Evolutionary conservation across 768 basidiomycete species (phyloP), one percentile per base, ranked within the genome.

Genomic region (Galerina marginata): DNA sequence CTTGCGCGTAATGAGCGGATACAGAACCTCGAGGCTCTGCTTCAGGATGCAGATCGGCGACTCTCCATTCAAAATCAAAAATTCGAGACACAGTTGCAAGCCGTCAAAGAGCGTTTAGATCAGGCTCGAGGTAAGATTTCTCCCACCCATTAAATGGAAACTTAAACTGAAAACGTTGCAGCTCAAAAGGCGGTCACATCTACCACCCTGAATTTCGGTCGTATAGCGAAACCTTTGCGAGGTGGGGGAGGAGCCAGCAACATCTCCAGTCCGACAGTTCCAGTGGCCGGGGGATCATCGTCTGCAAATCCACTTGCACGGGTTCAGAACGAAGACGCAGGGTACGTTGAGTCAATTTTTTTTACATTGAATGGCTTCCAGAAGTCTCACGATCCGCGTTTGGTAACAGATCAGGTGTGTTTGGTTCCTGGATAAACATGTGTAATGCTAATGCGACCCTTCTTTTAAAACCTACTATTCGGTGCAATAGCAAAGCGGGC

Each of bases 1-100:
- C 84, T 97, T 67, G 95, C 96, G 39, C 89, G 97, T 58, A 98
- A 98, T 71, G 97, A 99, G 75, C 90, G 97, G 67, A 99, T 99
- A 78, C 92, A 95, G 79, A 96, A 95, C 75, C 83, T 99, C 63
- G 97, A 99, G 75, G 87, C 90, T 3, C 78, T 97, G 39, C 82
- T 99, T 29, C 95, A 95, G 69, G 95, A 96, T 67, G 94, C 96
- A 45, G 95, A 99, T 78, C 90, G 94, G 46, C 86, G 95, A 67
- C 79, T 98, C 62, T 89, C 90, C n/a, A 76, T 91, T 60, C 93
- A 96, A 81, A 95, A 98, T 74, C 89, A 93, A 83, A 97, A 95
- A 77, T 96, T 95, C 77, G 95, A 98, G 76, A 85, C 87, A 42
- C 95, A 97, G 74, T 77, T 99, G 52, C 92, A 96, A 73, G 89